phyloP scores from a whole-genome alignment of 495 filamentous ascomycete species.

The Aspergillus taichungensis region DNA sequence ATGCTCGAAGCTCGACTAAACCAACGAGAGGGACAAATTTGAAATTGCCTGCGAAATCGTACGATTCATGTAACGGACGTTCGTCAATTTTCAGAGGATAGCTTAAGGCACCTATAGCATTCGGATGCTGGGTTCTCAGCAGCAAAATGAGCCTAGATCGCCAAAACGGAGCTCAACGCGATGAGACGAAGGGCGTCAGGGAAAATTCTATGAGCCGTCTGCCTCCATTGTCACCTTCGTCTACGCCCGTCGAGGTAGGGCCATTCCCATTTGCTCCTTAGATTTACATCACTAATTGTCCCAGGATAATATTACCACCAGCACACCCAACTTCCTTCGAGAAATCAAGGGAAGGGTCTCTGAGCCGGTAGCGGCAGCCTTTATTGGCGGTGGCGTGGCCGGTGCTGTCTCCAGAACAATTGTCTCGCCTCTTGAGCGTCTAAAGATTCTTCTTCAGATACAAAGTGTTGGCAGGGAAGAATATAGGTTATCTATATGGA shows the following conservation, averaged over 20 bases:
- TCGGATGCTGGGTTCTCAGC: no score
- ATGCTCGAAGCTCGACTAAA: no score
- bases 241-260: slow-evolving; percentile 20
- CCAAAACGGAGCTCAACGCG: slow-evolving; percentile 16
- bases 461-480: slow-evolving; percentile 85
- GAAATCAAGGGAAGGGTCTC: slow-evolving; percentile 20
- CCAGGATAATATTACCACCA: slow-evolving; percentile 9
- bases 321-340: slow-evolving; percentile 9
- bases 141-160: slow-evolving; percentile 34
- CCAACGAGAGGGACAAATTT: no score
- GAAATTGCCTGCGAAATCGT: no score
- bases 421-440: slow-evolving; percentile 86
- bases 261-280: neutral
- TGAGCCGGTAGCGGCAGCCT: slow-evolving; percentile 79
- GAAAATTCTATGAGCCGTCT: slow-evolving; percentile 14
- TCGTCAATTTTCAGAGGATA: no score
- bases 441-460: slow-evolving; percentile 96
- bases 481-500: slow-evolving; percentile 82
- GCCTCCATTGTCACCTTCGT: slow-evolving; percentile 16
- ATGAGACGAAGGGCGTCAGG: slow-evolving; percentile 12
- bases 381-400: slow-evolving; percentile 90
- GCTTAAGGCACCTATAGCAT: no score
- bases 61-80: no score
- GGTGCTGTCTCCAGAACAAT: slow-evolving; percentile 96
- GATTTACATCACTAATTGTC: neutral